These are phyloP conservation scores for Xylaria longipes DNA, from an alignment of 495 filamentous ascomycete genomes.

Conservation along the genomic window DNA sequence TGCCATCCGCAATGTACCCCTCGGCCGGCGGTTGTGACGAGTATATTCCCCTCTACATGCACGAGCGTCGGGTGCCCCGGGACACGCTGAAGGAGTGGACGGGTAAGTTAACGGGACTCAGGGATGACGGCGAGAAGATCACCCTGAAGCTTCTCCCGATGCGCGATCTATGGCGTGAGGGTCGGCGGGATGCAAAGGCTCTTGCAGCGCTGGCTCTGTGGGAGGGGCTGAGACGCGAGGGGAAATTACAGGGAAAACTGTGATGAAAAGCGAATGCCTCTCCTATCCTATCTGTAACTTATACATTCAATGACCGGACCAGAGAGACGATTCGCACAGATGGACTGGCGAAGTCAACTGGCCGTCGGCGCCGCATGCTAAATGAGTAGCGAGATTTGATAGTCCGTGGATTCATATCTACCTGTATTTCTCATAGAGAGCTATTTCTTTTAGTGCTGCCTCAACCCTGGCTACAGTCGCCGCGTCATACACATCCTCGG, in stretches of 20 bases:
- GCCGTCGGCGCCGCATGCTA: background rate
- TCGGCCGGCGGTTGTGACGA: slow-evolving; percentile 86
- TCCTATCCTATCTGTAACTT: background rate
- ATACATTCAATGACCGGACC: background rate
- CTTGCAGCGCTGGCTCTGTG: slow-evolving; percentile 80
- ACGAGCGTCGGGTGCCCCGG: slow-evolving; percentile 70
- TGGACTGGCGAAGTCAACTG: background rate
- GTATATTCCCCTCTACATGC: slow-evolving; percentile 78
- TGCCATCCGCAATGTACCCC: slow-evolving; percentile 74
- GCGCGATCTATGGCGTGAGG: slow-evolving; percentile 78
- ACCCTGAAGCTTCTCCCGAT: slow-evolving; percentile 73
- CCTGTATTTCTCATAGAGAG: slow-evolving; percentile 43
- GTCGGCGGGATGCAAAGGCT: slow-evolving; percentile 77
- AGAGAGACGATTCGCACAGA: background rate
- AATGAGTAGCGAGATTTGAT: slow-evolving; percentile 4
- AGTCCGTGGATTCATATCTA: slow-evolving; percentile 23
- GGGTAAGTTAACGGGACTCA: slow-evolving; percentile 78
- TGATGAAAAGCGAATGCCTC: background rate
- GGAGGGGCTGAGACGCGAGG: slow-evolving; percentile 70
- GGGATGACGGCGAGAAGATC: slow-evolving; percentile 84
- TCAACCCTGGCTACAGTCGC: slow-evolving; percentile 69
- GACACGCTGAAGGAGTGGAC: slow-evolving; percentile 69
- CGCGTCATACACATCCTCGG: slow-evolving; percentile 74
- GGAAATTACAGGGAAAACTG: slow-evolving; percentile 56
- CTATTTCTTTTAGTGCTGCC: slow-evolving; percentile 60